Evolutionary conservation across 2,329 filamentous ascomycete species (phyloP), one percentile per base, ranked within the genome.

Genomic region (Gremmenia infestans): DNA sequence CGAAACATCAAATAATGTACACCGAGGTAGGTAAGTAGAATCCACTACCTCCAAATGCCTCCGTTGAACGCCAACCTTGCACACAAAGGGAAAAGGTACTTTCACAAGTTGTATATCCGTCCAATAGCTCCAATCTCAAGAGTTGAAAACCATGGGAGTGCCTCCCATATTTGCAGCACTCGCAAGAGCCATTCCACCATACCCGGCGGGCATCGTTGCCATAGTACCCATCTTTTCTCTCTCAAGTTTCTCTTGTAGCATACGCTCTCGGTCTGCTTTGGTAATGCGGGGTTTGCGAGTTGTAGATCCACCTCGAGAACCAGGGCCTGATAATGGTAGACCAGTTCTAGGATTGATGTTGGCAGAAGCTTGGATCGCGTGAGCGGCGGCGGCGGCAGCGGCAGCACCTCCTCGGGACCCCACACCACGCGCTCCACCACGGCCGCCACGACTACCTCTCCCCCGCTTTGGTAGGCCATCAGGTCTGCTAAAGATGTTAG

Each of bases 281-380:
- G 88, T 94, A 63, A 91, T 86, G 43, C 92, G 86, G 51, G 91
- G 89, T 72, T 95, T 95, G 63, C 91, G 81, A 19, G 87, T 82
- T 0, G 87, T 85, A 11, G 82, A 79, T 46, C 89, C 88, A 51
- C 89, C 89, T 43, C 90, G 81, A 37, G 89, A 89, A n/a, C 87
- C 87, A 9, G 87, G 84, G 48, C 81, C 80, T 40, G 65, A 63
- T 42, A 68, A 61, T 49, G 70, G 65, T 17, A 77, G 76, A 48
- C 74, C 74, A 23, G 78, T 79, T 56, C 78, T 71, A 11, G 67
- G 61, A 49, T 57, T 55, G 17, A 54, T 49, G 14, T 32, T 32
- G 8, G 28, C 28, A 32, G 28, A 32, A 32, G 80, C 81, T 52
- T 81, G 78, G 35, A 80, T 22, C 12, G 42, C 80, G 46, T 75